Conservation (phyloP, 2,329 filamentous ascomycete species). For the Venturia oleaginea region DNA sequence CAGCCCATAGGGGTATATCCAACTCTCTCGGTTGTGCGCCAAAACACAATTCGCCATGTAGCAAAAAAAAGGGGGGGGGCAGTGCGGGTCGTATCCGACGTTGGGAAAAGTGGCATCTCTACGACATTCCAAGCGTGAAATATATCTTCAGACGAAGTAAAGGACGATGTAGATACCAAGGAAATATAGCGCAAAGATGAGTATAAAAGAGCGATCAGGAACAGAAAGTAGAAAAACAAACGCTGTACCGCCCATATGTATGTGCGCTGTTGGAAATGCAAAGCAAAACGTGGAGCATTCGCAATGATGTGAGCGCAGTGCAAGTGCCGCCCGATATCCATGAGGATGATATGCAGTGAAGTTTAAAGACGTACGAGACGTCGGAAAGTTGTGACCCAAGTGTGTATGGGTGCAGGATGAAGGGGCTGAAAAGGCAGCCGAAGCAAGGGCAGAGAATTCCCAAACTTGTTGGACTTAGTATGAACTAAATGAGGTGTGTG, state of each 20-base stretch:
- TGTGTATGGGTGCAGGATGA: neutral
- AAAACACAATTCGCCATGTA: neutral
- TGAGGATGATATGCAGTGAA: neutral
- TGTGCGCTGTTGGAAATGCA: neutral
- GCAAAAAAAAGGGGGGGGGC: neutral
- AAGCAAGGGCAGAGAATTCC: neutral
- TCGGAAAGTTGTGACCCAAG: neutral
- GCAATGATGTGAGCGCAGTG: neutral
- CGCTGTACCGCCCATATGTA: neutral
- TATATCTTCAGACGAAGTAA: neutral
- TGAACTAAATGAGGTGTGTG: constrained; percentile 10
- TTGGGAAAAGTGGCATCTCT: neutral
- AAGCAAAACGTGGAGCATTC: neutral
- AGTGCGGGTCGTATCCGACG: neutral
- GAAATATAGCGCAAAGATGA: neutral
- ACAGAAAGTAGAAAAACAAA: neutral
- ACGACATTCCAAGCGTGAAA: neutral
- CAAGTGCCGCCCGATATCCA: neutral
- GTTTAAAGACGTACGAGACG: neutral
- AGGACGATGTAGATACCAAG: neutral
- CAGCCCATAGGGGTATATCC: neutral
- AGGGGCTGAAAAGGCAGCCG: too few relatives aligned
- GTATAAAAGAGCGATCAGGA: neutral
- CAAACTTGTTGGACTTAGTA: neutral
- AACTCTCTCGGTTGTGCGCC: neutral